Evolutionary conservation across 2,329 filamentous ascomycete genomes (phyloP).

Genomic region (Didymella glomerata): DNA sequence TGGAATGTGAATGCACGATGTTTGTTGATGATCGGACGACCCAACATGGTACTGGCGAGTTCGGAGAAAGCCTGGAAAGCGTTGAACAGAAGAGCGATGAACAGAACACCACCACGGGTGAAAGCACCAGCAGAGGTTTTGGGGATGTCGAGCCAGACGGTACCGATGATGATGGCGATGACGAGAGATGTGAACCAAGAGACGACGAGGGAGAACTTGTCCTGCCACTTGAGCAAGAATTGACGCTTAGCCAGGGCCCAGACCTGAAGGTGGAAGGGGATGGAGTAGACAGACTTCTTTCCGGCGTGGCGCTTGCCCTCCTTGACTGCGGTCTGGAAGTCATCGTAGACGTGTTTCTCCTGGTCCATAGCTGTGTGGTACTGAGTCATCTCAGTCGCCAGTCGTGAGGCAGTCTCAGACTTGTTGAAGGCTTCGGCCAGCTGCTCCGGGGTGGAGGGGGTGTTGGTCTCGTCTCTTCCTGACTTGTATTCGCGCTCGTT

Average conservation of each 20-base stretch:
- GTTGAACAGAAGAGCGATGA: conserved; percentile 82
- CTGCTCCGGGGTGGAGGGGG: conserved; percentile 72
- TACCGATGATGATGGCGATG: conserved; percentile 80
- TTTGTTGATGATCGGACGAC: conserved; percentile 80
- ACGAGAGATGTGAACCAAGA: conserved; percentile 76
- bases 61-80: conserved; percentile 88
- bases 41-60: conserved; percentile 76
- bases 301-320: conserved; percentile 81
- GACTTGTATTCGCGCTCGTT: conserved; percentile 80
- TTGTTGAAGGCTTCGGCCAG: conserved; percentile 74
- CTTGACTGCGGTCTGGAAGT: conserved; percentile 77
- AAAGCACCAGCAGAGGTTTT: conserved; percentile 74
- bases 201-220: conserved; percentile 78
- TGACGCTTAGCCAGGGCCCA: conserved; percentile 86
- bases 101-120: conserved; percentile 81
- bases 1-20: conserved; percentile 86
- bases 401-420: conserved; percentile 65
- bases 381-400: conserved; percentile 71
- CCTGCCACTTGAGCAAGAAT: conserved; percentile 85
- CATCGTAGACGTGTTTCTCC: conserved; percentile 73
- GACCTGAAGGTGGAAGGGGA: conserved; percentile 83
- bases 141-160: conserved; percentile 77
- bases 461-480: conserved; percentile 70
- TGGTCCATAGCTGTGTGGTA: conserved; percentile 72
- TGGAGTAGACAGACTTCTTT: conserved; percentile 79